These are phyloP conservation scores for Emericellopsis cladophorae DNA, from an alignment of 2,329 filamentous ascomycete species.

Conservation along the genomic window DNA sequence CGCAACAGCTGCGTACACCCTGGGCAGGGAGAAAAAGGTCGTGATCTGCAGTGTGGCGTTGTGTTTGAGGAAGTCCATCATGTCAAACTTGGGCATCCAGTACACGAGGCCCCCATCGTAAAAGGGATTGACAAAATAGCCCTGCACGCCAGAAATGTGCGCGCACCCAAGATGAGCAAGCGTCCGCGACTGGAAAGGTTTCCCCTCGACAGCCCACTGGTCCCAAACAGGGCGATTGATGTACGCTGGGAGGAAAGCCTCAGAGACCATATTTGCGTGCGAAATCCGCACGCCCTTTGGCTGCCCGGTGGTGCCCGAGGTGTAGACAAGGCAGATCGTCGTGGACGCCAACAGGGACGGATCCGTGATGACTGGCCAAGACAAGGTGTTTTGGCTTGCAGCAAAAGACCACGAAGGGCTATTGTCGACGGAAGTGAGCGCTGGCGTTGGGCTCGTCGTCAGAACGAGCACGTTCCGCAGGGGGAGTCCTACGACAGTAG, in stretches of 20 bases:
- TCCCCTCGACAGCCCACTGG: slow-evolving; percentile 10
- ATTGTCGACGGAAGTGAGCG: slow-evolving; percentile 5
- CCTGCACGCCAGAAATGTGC: slow-evolving; percentile 31
- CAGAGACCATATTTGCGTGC: slow-evolving; percentile 29
- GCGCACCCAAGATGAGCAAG: slow-evolving; percentile 30
- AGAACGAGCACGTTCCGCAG: slow-evolving; percentile 33
- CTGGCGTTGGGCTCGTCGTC: slow-evolving; percentile 5
- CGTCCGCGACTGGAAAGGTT: slow-evolving; percentile 15
- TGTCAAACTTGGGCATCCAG: slow-evolving; percentile 52
- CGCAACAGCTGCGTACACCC: slow-evolving; percentile 45
- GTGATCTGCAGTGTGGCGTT: slow-evolving; percentile 36
- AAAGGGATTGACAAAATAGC: slow-evolving; percentile 25
- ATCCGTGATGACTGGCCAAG: slow-evolving; percentile 43
- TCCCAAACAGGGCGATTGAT: slow-evolving; percentile 16
- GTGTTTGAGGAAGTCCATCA: slow-evolving; percentile 39
- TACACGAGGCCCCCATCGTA: slow-evolving; percentile 36
- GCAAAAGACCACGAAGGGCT: slow-evolving; percentile 9
- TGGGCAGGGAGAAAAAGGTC: slow-evolving; percentile 45
- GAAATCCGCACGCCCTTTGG: slow-evolving; percentile 34
- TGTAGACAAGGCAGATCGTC: slow-evolving; percentile 28
- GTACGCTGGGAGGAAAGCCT: slow-evolving; percentile 16
- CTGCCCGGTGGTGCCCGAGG: slow-evolving; percentile 32
- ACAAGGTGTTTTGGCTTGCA: slow-evolving; percentile 18
- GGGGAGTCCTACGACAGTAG: slow-evolving; percentile 28
- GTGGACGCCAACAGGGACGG: slow-evolving; percentile 25